These are phyloP conservation scores for Clitopilus passeckerianus DNA, from an alignment of 768 basidiomycete genomes.

Conservation along the genomic window DNA sequence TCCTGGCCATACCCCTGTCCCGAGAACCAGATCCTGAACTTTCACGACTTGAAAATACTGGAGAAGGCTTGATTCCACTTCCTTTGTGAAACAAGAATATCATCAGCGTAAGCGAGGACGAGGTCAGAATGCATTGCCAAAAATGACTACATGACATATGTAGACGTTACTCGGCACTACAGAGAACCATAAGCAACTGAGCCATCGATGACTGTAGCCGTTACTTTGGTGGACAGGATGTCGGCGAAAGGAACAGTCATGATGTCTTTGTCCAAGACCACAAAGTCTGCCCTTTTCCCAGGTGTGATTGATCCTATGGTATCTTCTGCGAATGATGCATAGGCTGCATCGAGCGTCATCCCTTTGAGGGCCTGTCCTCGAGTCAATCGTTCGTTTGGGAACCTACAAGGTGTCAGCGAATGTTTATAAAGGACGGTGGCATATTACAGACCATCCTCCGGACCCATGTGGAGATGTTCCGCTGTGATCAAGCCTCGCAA, in stretches of 20 bases:
- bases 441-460: slow-evolving; percentile 53
- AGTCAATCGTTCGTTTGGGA: slow-evolving; percentile 66
- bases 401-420: too few relatives aligned
- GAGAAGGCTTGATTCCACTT: too few relatives aligned
- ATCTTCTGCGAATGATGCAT: slow-evolving; percentile 76
- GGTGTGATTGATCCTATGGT: slow-evolving; percentile 64
- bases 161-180: not conserved
- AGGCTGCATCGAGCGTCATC: slow-evolving; percentile 88
- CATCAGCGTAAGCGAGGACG: too few relatives aligned
- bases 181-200: slow-evolving; percentile 51
- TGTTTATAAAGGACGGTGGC: too few relatives aligned
- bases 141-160: too few relatives aligned
- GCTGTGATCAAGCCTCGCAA: slow-evolving; percentile 52
- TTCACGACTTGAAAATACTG: too few relatives aligned
- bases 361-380: slow-evolving; percentile 82
- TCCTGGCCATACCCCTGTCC: too few relatives aligned
- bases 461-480: slow-evolving; percentile 67
- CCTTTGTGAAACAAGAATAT: too few relatives aligned
- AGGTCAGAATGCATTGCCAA: too few relatives aligned
- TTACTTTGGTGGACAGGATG: slow-evolving; percentile 61
- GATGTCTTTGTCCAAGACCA: slow-evolving; percentile 77
- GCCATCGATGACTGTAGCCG: slow-evolving; percentile 76
- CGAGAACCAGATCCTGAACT: too few relatives aligned
- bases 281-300: slow-evolving; percentile 87
- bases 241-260: slow-evolving; percentile 58